These are phyloP conservation scores for Jackrogersella multiformis DNA, from an alignment of 495 filamentous ascomycete genomes.

Conservation along the genomic window DNA sequence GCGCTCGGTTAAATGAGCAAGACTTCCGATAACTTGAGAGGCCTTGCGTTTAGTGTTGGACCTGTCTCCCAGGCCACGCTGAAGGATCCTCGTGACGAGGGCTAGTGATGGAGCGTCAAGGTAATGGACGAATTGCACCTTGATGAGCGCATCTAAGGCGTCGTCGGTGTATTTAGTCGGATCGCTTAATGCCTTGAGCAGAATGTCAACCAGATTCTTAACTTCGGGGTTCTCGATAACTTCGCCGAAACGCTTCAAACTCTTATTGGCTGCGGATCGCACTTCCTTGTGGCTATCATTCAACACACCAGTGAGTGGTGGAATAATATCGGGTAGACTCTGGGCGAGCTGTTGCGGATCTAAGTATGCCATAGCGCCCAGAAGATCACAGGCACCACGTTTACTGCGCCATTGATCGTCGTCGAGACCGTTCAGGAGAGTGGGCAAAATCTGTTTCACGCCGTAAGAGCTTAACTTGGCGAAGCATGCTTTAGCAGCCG, in stretches of 20 bases:
- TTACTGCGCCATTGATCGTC: conserved; percentile 98
- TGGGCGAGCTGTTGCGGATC: conserved; percentile 92
- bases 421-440: conserved; percentile 89
- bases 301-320: conserved; percentile 88
- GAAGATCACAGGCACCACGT: conserved; percentile 93
- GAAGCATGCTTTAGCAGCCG: conserved; percentile 94
- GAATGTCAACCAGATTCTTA: conserved; percentile 84
- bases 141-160: conserved; percentile 91
- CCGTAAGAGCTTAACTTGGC: conserved; percentile 92
- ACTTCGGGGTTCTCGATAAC: conserved; percentile 98
- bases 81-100: conserved; percentile 91
- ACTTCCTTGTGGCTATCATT: conserved; percentile 99
- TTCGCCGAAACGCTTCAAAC: conserved; percentile 95
- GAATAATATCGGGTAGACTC: conserved; percentile 95
- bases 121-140: conserved; percentile 95
- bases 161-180: conserved; percentile 98
- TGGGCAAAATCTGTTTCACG: conserved; percentile 92
- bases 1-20: conserved; percentile 95
- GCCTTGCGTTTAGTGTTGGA: conserved; percentile 96
- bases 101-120: conserved; percentile 95
- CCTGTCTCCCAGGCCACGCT: conserved; percentile 87
- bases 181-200: conserved; percentile 96
- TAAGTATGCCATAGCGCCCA: conserved; percentile 98
- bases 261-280: conserved; percentile 87
- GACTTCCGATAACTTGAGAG: conserved; percentile 94